Conservation (phyloP, 1,284 basidiomycete species). For the Microbotryum violaceum region DNA sequence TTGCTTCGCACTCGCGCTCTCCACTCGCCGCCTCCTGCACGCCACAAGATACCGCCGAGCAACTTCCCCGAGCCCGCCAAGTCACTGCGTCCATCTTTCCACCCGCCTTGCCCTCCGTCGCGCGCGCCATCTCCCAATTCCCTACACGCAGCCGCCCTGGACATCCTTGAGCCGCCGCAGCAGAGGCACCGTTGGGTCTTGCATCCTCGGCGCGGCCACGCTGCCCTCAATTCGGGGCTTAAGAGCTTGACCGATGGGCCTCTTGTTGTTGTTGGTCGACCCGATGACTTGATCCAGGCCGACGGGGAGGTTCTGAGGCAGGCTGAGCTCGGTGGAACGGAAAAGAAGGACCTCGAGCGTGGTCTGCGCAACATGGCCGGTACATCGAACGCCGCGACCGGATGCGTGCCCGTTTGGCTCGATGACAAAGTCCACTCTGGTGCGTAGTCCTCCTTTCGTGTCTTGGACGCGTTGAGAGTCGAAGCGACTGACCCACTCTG, state of each 20-base stretch:
- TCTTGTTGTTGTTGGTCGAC: constrained; percentile 89
- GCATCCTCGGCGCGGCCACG: constrained; percentile 74
- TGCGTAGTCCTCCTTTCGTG: not conserved
- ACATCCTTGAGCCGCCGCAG: constrained; percentile 1
- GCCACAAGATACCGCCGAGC: constrained; percentile 9
- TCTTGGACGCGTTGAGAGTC: too few species aligned
- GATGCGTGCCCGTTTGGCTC: constrained; percentile 31
- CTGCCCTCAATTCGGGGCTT: constrained; percentile 92
- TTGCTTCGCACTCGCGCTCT: constrained; percentile 23
- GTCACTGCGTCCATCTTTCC: constrained; percentile 23
- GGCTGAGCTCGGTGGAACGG: constrained; percentile 20
- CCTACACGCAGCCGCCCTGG: constrained; percentile 1
- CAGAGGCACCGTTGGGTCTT: constrained; percentile 58
- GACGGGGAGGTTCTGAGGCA: constrained; percentile 37
- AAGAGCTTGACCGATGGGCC: constrained; percentile 69
- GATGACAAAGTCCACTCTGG: constrained; percentile 28
- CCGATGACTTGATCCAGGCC: constrained; percentile 65
- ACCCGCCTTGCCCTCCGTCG: constrained; percentile 27
- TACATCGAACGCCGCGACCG: constrained; percentile 21
- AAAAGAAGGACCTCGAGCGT: constrained; percentile 28
- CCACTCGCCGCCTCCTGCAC: constrained; percentile 15
- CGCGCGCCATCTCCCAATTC: constrained; percentile 18
- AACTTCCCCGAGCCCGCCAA: constrained; percentile 25
- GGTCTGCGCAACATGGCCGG: constrained; percentile 25
- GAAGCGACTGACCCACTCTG: too few species aligned